Evolutionary conservation across 2,329 filamentous ascomycete genomes (phyloP).

Genomic region (Cercospora sp.): DNA sequence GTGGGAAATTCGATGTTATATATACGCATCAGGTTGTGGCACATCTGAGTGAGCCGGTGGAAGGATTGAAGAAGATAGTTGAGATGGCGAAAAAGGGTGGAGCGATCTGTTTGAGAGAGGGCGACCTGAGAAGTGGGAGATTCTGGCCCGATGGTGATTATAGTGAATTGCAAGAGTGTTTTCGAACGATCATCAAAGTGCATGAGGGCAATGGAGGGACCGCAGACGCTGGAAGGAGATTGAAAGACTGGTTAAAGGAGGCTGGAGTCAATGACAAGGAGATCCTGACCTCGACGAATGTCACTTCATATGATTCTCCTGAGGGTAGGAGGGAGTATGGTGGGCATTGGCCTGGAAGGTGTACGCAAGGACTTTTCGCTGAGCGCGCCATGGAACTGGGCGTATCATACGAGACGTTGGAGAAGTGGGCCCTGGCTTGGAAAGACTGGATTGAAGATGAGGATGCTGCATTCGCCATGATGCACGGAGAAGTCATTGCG

Average conservation of each 20-base stretch:
- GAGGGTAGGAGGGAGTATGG: conserved; percentile 26
- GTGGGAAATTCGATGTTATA: conserved; percentile 81
- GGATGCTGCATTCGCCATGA: conserved; percentile 26
- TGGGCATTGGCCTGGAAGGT: conserved; percentile 29
- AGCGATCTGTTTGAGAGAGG: conserved; percentile 27
- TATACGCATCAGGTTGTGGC: conserved; percentile 59
- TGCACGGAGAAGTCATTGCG: conserved; percentile 26
- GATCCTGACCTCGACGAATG: conserved; percentile 15
- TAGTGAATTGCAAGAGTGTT: conserved; percentile 25
- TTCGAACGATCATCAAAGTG: conserved; percentile 21
- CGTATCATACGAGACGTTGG: conserved; percentile 15
- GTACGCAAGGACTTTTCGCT: conserved; percentile 27
- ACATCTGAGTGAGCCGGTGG: conserved; percentile 54
- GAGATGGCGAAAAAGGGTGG: conserved; percentile 18
- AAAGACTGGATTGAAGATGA: conserved; percentile 26
- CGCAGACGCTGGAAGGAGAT: conserved; percentile 22
- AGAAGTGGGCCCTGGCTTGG: conserved; percentile 28
- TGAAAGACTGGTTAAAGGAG: conserved; percentile 19
- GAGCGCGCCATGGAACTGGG: conserved; percentile 26
- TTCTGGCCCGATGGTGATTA: conserved; percentile 18
- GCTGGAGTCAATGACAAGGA: conserved; percentile 14
- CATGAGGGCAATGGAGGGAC: conserved; percentile 23
- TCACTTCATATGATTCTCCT: conserved; percentile 20
- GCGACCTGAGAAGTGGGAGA: conserved; percentile 23
- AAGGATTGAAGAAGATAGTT: conserved; percentile 19